These are phyloP conservation scores for Colletotrichum cereale DNA, from an alignment of 2,329 filamentous ascomycete species.

Conservation along the genomic window DNA sequence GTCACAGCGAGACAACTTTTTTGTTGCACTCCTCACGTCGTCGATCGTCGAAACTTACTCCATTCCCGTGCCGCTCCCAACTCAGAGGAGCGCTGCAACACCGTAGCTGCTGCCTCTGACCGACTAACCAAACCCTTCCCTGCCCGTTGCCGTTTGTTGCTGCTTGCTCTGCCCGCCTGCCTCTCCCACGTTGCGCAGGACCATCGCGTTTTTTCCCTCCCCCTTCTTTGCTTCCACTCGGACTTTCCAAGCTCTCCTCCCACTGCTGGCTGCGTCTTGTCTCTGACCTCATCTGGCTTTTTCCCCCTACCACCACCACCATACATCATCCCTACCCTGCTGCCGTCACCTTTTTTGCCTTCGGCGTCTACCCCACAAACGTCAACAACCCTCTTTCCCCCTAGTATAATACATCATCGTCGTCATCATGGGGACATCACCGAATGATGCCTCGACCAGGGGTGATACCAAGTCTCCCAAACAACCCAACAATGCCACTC, in stretches of 20 bases:
- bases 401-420: slow-evolving; percentile 59
- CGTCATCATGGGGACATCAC: slow-evolving; percentile 63
- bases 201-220: background rate
- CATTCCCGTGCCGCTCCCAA: slow-evolving; percentile 35
- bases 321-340: slow-evolving; percentile 40
- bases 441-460: slow-evolving; percentile 54
- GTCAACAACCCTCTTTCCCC: slow-evolving; percentile 46
- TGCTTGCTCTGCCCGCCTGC: slow-evolving; percentile 6
- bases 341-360: slow-evolving; percentile 43
- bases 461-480: slow-evolving; percentile 64
- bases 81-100: slow-evolving; percentile 41
- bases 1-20: slow-evolving; percentile 9
- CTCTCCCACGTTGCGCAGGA: background rate
- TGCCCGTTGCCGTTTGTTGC: background rate
- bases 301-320: slow-evolving; percentile 35
- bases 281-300: slow-evolving; percentile 58
- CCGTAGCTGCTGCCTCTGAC: slow-evolving; percentile 41
- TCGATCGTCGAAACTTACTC: slow-evolving; percentile 36
- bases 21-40: slow-evolving; percentile 8
- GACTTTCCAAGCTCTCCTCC: slow-evolving; percentile 22
- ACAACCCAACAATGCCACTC: slow-evolving; percentile 55
- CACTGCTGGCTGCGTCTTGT: slow-evolving; percentile 21
- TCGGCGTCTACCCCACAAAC: slow-evolving; percentile 46
- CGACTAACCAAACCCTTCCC: slow-evolving; percentile 12
- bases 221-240: slow-evolving; percentile 15